Conservation (phyloP, 2,329 filamentous ascomycete genomes). For the Annulohypoxylon truncatum region DNA sequence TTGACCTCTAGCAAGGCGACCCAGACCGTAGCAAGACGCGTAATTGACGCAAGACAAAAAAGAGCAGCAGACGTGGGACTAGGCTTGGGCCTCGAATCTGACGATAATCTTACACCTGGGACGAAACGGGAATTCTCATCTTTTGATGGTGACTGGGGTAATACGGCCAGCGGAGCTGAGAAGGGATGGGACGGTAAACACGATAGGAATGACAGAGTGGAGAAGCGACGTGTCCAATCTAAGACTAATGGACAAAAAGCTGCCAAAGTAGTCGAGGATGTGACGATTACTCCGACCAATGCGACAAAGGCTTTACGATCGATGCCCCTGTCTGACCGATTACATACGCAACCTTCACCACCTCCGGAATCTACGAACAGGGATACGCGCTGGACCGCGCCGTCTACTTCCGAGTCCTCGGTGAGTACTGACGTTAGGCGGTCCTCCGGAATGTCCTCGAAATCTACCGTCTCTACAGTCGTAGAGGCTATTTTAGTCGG, state of each 20-base stretch:
- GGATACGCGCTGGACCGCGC: slow-evolving; percentile 48
- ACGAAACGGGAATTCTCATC: slow-evolving; percentile 62
- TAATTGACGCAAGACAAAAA: slow-evolving; percentile 48
- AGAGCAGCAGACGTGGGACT: slow-evolving; percentile 55
- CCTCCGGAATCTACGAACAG: slow-evolving; percentile 47
- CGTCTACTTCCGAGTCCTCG: slow-evolving; percentile 55
- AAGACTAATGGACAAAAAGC: slow-evolving; percentile 47
- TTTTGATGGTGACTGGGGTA: slow-evolving; percentile 70
- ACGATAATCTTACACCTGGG: slow-evolving; percentile 56
- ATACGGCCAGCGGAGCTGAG: slow-evolving; percentile 58
- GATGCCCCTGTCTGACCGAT: slow-evolving; percentile 59
- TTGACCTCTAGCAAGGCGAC: slow-evolving; percentile 58
- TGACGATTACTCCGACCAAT: slow-evolving; percentile 61
- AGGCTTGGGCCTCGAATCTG: slow-evolving; percentile 57
- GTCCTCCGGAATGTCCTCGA: slow-evolving; percentile 66
- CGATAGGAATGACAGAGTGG: slow-evolving; percentile 65
- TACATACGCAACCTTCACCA: slow-evolving; percentile 54
- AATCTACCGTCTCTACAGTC: slow-evolving; percentile 66
- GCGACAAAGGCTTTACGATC: slow-evolving; percentile 63
- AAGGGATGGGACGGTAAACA: slow-evolving; percentile 67
- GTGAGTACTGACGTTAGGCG: slow-evolving; percentile 59
- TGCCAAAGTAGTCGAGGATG: slow-evolving; percentile 62
- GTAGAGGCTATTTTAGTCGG: slow-evolving; percentile 70
- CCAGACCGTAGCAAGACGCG: slow-evolving; percentile 58
- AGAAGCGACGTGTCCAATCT: slow-evolving; percentile 56